These are phyloP conservation scores for Sclerospora graminicola DNA, from an alignment of 352 stramenopile genomes.

Conservation along the genomic window DNA sequence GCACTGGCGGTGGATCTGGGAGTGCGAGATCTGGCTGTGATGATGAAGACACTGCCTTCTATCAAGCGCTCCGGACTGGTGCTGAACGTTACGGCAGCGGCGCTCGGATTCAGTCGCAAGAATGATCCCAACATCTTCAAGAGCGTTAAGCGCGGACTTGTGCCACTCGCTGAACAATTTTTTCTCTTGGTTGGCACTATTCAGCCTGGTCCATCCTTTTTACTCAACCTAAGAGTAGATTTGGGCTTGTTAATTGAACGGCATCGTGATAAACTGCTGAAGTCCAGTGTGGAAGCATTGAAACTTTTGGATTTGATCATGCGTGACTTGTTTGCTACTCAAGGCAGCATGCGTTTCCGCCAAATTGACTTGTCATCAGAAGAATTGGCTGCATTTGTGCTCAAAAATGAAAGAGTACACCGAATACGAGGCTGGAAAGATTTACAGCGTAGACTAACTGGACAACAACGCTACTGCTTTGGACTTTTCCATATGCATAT, in stretches of 20 bases:
- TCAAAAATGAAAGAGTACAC: constrained; percentile 76
- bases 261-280: constrained; percentile 32
- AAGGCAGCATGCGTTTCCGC: constrained; percentile 71
- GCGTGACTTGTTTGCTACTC: constrained; percentile 73
- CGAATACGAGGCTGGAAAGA: constrained; percentile 56
- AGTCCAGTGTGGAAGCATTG: constrained; percentile 45
- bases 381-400: constrained; percentile 53
- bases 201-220: constrained; percentile 56
- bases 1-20: constrained; percentile 71
- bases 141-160: constrained; percentile 75
- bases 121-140: constrained; percentile 80
- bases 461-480: constrained; percentile 65
- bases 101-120: constrained; percentile 67
- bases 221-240: constrained; percentile 63
- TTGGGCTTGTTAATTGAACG: constrained; percentile 42
- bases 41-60: constrained; percentile 75
- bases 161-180: constrained; percentile 72
- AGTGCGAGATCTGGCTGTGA: constrained; percentile 65
- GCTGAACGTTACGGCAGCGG: constrained; percentile 64
- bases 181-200: constrained; percentile 67
- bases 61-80: constrained; percentile 71
- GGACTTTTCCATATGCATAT: constrained; percentile 81
- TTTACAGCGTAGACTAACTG: constrained; percentile 45
- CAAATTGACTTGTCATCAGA: constrained; percentile 66
- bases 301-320: constrained; percentile 77